Conservation (phyloP, 176 grass and related monocot genomes). For the Oryza rufipogon region DNA sequence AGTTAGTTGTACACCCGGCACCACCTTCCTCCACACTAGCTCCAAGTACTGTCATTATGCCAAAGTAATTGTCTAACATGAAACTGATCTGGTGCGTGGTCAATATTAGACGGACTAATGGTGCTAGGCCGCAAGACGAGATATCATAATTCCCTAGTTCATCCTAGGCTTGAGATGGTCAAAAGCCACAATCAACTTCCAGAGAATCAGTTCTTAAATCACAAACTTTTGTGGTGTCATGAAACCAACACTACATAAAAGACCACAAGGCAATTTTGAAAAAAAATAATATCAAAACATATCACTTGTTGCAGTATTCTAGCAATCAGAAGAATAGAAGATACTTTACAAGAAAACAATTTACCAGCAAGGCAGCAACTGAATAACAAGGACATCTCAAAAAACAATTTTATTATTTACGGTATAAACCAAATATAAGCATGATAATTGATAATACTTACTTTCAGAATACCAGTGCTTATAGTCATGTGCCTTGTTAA, state of each 20-base stretch:
- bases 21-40: neutral
- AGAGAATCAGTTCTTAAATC: neutral
- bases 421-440: neutral
- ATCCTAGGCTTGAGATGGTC: neutral
- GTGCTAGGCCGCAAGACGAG: too few relatives aligned
- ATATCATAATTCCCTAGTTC: neutral
- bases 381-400: neutral
- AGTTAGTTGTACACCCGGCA: neutral
- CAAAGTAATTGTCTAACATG: neutral
- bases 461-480: neutral
- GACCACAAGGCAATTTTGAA: neutral
- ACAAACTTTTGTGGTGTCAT: neutral
- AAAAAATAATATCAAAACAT: neutral
- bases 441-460: neutral
- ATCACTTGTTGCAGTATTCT: neutral
- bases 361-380: neutral
- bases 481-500: neutral
- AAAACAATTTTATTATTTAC: neutral
- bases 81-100: neutral
- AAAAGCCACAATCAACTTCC: neutral
- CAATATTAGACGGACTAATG: neutral
- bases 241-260: conserved; percentile 5
- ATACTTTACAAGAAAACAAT: neutral
- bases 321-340: too few relatives aligned
- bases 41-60: neutral